A percentile compares a stretch with the other conserved stretches of the same genome.
phyloP scores from a whole-genome alignment of 495 filamentous ascomycete genomes.

The Talaromyces wortmannii region DNA sequence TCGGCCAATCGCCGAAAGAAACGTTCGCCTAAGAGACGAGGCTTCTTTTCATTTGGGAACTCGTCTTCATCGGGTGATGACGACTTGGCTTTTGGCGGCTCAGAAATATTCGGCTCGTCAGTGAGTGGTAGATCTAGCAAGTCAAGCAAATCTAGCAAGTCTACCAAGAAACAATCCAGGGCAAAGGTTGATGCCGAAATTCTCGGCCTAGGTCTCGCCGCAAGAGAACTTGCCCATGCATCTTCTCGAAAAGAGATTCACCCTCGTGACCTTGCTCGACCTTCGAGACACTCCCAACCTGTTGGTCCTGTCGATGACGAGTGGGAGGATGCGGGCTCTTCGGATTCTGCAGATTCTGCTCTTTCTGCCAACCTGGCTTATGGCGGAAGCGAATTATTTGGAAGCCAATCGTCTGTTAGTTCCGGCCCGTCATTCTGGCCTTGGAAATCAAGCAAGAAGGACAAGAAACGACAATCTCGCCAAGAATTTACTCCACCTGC shows the following conservation, averaged over 20 bases:
- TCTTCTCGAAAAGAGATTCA: slow-evolving; percentile 20
- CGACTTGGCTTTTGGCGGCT: slow-evolving; percentile 42
- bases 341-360: slow-evolving; percentile 44
- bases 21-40: slow-evolving; percentile 32
- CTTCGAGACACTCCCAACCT: slow-evolving; percentile 21
- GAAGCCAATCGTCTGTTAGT: slow-evolving; percentile 41
- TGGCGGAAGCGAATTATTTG: slow-evolving; percentile 31
- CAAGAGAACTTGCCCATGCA: slow-evolving; percentile 44
- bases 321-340: slow-evolving; percentile 56
- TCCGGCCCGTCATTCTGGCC: slow-evolving; percentile 46
- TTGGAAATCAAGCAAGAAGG: slow-evolving; percentile 50
- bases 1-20: slow-evolving; percentile 41
- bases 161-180: slow-evolving; percentile 26
- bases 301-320: slow-evolving; percentile 38
- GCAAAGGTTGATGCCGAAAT: slow-evolving; percentile 46
- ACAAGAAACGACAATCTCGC: slow-evolving; percentile 28
- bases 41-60: slow-evolving; percentile 57
- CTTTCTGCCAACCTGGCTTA: slow-evolving; percentile 50
- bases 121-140: slow-evolving; percentile 22
- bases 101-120: slow-evolving; percentile 13
- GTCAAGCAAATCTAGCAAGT: slow-evolving; percentile 23
- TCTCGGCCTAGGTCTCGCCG: slow-evolving; percentile 48
- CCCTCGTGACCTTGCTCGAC: slow-evolving; percentile 15
- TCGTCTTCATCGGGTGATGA: slow-evolving; percentile 52
- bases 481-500: slow-evolving; percentile 11